Evolutionary conservation across 169 alveolate genomes (phyloP), one percentile per base, ranked within the genome.

Genomic region (Cryptosporidium viatorum): DNA sequence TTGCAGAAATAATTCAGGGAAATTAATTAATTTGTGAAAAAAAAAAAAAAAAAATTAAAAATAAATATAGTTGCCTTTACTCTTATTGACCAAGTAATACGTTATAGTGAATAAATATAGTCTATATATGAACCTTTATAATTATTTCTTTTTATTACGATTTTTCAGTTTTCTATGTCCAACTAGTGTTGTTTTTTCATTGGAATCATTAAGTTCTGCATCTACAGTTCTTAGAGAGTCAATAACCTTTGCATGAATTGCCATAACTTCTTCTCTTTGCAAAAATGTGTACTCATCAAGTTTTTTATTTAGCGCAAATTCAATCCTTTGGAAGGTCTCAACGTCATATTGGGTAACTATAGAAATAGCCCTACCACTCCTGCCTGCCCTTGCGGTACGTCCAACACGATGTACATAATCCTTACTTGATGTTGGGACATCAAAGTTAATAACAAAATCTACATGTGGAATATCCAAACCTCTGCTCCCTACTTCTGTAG

Each of bases 321-420:
- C 99, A 21, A 97, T 96, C 41, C 97, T 95, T 74, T 96, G 97
- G 92, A 95, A 95, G 68, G 92, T 92, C 93, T 97, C 99, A 21
- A 96, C 96, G 92, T 96, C 98, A 93, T 96, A 96, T 85, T 98
- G 97, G 35, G 99, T 97, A n/a, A 98, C 99, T 21, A 97, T 70
- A 2, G 98, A 95, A 0, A 98, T 93, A n/a, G 99, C 97, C 70
- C 95, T 93, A 10, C 99, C 99, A 21, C 98, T 93, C 84, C 96
- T 95, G 12, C 99, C 99, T 4, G 99, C 99, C 43, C 99, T 95
- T 9, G 99, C 99, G 0, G 99, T 98, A 91, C 99, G 94, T 45
- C 99, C 99, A 1, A 98, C 99, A 89, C 99, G 93, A 91, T 98
- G 99, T 21, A 98, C 96, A 85, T 97, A 98, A 85, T 97, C 98